phyloP scores from a whole-genome alignment of 306 rosid species.

The Alnus glutinosa region DNA sequence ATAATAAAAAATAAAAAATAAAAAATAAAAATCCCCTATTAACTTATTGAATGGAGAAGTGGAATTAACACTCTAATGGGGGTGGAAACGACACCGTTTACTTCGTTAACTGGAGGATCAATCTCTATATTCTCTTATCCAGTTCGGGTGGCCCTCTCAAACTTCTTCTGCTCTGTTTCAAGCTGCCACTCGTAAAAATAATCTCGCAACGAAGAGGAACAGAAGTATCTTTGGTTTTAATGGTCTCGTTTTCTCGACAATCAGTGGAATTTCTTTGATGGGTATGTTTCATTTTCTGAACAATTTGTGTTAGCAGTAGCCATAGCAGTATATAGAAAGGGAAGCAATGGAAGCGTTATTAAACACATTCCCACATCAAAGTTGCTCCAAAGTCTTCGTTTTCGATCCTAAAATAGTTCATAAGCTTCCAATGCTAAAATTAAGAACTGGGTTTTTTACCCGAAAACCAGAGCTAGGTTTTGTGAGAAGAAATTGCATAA shows the following conservation, averaged over 20 bases:
- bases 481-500: constrained; percentile 34
- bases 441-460: constrained; percentile 29
- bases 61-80: not conserved
- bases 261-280: not conserved
- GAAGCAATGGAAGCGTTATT: constrained; percentile 55
- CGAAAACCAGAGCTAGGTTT: constrained; percentile 21
- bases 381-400: constrained; percentile 49
- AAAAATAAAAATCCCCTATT: too few relatives aligned
- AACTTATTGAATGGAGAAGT: not conserved
- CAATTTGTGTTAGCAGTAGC: not conserved
- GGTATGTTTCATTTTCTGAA: not conserved
- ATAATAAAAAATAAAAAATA: too few relatives aligned
- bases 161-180: not conserved
- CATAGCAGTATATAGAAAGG: not conserved
- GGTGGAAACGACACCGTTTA: not conserved
- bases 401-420: constrained; percentile 36
- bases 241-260: not conserved
- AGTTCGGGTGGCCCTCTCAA: not conserved
- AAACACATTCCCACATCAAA: constrained; percentile 48
- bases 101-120: not conserved
- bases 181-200: not conserved
- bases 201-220: not conserved
- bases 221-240: not conserved
- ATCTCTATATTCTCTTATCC: not conserved
- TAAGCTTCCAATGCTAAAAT: constrained; percentile 28